These are phyloP conservation scores for Peniophora sp. DNA, from an alignment of 1,284 basidiomycete species.

Conservation along the genomic window DNA sequence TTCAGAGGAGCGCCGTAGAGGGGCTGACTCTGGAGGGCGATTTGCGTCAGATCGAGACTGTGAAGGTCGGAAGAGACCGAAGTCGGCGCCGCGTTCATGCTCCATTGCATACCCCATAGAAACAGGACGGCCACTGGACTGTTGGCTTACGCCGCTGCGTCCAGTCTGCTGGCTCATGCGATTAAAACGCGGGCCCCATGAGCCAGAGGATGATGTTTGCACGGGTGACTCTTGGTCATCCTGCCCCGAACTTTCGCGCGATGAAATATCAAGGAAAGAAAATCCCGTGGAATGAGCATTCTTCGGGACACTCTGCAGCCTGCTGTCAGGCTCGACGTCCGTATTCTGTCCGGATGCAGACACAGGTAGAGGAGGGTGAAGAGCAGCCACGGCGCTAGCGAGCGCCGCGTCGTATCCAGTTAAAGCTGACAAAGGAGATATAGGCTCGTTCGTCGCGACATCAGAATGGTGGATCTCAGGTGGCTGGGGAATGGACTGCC, in stretches of 20 bases:
- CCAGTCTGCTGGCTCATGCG: slow-evolving; percentile 4
- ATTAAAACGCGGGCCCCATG: not conserved
- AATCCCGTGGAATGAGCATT: not conserved
- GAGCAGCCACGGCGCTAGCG: no score
- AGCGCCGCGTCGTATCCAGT: no score
- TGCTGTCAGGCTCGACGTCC: no score
- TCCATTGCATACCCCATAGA: slow-evolving; percentile 12
- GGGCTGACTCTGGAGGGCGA: not conserved
- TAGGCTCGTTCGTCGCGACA: no score
- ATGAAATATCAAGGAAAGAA: slow-evolving; percentile 13
- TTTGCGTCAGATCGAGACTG: not conserved
- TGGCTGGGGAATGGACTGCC: no score
- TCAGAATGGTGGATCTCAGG: no score
- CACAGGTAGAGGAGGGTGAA: no score
- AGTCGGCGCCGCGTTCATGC: slow-evolving; percentile 5
- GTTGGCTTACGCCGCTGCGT: not conserved
- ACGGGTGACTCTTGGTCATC: not conserved
- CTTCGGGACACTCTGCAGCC: no score
- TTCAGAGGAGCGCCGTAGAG: not conserved
- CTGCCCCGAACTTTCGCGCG: not conserved
- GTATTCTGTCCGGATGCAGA: no score
- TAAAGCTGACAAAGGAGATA: no score
- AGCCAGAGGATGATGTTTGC: slow-evolving; percentile 7
- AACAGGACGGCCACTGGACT: slow-evolving; percentile 6
- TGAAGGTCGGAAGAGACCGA: not conserved